Base-by-base conservation (phyloP, 2,329 filamentous ascomycete species). In the Diaporthe amygdali region DNA sequence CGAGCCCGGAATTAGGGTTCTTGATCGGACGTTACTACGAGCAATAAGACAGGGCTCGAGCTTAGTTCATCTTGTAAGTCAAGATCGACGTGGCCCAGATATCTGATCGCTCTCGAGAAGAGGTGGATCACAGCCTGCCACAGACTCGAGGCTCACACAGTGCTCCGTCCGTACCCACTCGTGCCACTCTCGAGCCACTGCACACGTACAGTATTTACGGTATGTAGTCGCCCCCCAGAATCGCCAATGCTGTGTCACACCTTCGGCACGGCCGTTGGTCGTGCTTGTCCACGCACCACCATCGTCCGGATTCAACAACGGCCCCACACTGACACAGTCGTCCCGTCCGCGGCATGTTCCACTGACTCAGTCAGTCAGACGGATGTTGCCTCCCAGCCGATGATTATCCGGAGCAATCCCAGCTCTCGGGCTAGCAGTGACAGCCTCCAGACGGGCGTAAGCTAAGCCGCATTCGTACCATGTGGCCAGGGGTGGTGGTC, bases 1-100 rank as follows among this genome's bases (percentile, higher is more conserved):
- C 59, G 17, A n/a, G 27, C 59, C 59, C 44, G 59, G 59, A 64
- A 22, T 64, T 64, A 37, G 59, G 59, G 44, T 27, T 63, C 30
- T 47, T 47, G 41, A 22, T 64, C 59, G 59, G 59, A 64, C 59
- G 41, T 49, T 49, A 64, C 56, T 39, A 47, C 8, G 2, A 25
- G 22, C 56, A 63, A 9, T 41, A 25, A 47, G 56, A 32, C 20
- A 46, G 56, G 56, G 56, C 39, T 63, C 39, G 56, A 47, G 56
- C 56, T 63, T 63, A 17, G 56, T 63, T 46, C 56, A 41, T 63
- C 56, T 30, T 63, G 56, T 63, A 47, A 20, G 39, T 63, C 56
- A 6, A 25, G 56, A 63, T 63, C 56, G 56, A 63, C 56, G 34
- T 12, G 56, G 56, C 39, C 56, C 56, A 63, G 56, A 63, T 46